A percentile compares a stretch with the other conserved stretches of the same genome.
phyloP scores from a whole-genome alignment of 306 rosid species.

The Medicago lupulina region DNA sequence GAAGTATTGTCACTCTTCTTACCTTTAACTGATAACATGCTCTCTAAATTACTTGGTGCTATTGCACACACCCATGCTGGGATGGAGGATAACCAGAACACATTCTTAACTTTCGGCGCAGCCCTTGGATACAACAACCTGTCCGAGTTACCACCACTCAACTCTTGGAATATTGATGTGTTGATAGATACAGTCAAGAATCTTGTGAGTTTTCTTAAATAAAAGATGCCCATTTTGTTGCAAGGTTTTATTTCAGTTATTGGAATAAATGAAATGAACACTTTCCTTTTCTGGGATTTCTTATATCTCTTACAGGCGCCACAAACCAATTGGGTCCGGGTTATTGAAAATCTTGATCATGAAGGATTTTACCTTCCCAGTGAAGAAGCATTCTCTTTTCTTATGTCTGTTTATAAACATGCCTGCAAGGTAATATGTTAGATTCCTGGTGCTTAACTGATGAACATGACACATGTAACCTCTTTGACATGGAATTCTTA shows the following conservation, averaged over 20 bases:
- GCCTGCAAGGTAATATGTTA: conserved; percentile 73
- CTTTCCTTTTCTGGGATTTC: conserved; percentile 36
- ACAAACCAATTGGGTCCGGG: conserved; percentile 72
- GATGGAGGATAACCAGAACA: conserved; percentile 81
- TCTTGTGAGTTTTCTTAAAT: conserved; percentile 62
- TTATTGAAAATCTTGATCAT: conserved; percentile 89
- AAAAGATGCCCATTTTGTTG: neutral
- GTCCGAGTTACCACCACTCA: conserved; percentile 72
- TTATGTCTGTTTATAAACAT: conserved; percentile 76
- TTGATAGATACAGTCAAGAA: conserved; percentile 79
- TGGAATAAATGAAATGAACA: conserved; percentile 19
- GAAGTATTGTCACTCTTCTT: conserved; percentile 88
- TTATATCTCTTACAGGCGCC: conserved; percentile 77
- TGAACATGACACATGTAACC: neutral
- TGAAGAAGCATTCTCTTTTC: conserved; percentile 88
- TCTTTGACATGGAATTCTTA: conserved; percentile 21
- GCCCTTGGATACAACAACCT: conserved; percentile 71
- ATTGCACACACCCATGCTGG: conserved; percentile 79
- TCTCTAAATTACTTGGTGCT: conserved; percentile 87
- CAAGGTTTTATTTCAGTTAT: conserved; percentile 27
- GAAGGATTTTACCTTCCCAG: conserved; percentile 94
- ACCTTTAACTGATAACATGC: conserved; percentile 76
- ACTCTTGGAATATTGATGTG: conserved; percentile 94
- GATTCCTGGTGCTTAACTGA: conserved; percentile 33
- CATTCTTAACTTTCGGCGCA: conserved; percentile 66